A percentile compares a stretch with the other conserved stretches of the same genome.
phyloP scores from a whole-genome alignment of 257 asterid species.

The Solanum habrochaites region DNA sequence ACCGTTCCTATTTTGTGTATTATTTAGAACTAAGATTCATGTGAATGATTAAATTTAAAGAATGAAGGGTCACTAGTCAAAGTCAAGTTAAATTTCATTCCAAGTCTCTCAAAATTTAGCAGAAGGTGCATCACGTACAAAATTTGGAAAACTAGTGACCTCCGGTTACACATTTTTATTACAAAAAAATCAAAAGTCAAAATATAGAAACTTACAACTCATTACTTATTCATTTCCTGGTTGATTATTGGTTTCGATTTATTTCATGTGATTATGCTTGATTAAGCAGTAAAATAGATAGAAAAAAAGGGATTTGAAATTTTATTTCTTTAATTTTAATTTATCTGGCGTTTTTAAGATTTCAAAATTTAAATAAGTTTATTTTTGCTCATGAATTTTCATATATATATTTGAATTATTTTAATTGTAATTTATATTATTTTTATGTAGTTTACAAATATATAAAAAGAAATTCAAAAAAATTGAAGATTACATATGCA shows the following conservation, averaged over 20 bases:
- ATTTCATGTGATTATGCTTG: neutral
- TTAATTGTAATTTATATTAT: no score
- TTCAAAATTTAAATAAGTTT: no score
- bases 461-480: no score
- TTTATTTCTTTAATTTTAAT: neutral
- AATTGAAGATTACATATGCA: fast-evolving
- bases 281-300: neutral
- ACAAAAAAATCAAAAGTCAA: no score
- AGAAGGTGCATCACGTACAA: neutral
- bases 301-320: neutral
- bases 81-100: neutral
- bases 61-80: neutral
- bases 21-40: neutral
- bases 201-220: neutral
- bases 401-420: no score
- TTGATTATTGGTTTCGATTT: neutral
- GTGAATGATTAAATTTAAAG: neutral
- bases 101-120: neutral
- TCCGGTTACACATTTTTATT: neutral
- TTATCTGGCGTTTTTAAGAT: fast-evolving
- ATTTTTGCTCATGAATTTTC: no score
- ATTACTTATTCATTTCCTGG: neutral
- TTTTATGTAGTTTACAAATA: no score
- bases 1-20: neutral
- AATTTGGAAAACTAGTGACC: neutral